Evolutionary conservation across 768 basidiomycete species (phyloP), one percentile per base, ranked within the genome.

Genomic region (Psilocybe azurescens): DNA sequence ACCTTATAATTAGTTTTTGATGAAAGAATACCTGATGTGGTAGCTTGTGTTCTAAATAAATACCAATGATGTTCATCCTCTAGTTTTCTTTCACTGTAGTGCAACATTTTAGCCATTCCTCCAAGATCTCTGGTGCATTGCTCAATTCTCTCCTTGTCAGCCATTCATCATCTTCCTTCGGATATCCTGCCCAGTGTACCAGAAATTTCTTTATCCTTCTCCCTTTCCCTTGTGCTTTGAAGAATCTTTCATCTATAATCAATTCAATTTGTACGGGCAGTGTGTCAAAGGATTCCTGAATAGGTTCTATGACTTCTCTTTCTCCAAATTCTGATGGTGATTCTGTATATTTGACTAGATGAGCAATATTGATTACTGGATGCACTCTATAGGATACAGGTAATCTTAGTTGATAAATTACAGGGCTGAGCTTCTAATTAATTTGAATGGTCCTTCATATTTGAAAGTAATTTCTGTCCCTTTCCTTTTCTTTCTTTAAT

Each of bases 381-480:
- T 69, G 65, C 16, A 67, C 66, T 0, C 63, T 55, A 60, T 70
- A 73, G 0, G 64, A 65, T 4, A 61, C 56, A 4, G 59, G 63
- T 24, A 72, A 11, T 13, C 63, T 16, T 7, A 71, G 16, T 14
- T 61, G 60, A 56, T 70, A 72, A n/a, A 64, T 64, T 6, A 67
- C 52, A 5, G 67, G 69, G 53, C 65, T 69, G 3, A 75, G 36
- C 33, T 63, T 69, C 67, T 50, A 30, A 66, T 58, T 0, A 74
- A 54, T 56, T 64, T 62, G 48, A 73, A 74, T 2, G 72, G 72
- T 1, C 73, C 69, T n/a, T n/a, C n/a, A n/a, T n/a, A n/a, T n/a
- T n/a, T n/a, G n/a, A n/a, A n/a, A n/a, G n/a, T n/a, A n/a, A n/a
- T n/a, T n/a, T n/a, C n/a, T n/a, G n/a, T n/a, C n/a, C n/a, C n/a